A percentile compares a stretch with the other conserved stretches of the same genome.
Evolutionary conservation across 441 rosid species (phyloP).

Genomic region (Hypseocharis bilobata): DNA sequence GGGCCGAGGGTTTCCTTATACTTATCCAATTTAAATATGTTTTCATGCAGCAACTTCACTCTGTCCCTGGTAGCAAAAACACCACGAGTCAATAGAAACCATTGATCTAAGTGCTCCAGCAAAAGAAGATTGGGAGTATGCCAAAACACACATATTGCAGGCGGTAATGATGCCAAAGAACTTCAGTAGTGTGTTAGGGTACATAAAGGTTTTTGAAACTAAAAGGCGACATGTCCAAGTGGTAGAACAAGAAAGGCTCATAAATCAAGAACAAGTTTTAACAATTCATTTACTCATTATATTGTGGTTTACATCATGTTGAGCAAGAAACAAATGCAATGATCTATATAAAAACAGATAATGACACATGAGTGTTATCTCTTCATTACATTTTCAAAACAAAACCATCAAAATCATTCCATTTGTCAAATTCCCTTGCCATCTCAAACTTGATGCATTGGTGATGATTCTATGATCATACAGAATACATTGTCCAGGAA

Average conservation of each 20-base stretch:
- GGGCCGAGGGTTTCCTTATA: conserved; percentile 28
- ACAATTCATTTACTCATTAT: not conserved
- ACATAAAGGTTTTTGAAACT: not conserved
- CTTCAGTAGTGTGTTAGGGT: not conserved
- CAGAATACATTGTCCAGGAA: not conserved
- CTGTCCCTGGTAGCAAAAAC: conserved; percentile 33
- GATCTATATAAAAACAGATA: not conserved
- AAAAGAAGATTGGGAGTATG: not conserved
- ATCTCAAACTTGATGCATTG: not conserved
- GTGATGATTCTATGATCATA: not conserved
- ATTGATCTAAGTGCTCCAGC: not conserved
- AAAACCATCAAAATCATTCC: not conserved
- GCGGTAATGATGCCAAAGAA: not conserved
- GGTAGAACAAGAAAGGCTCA: not conserved
- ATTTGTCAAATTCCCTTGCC: not conserved
- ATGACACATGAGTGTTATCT: not conserved
- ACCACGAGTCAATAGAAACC: conserved; percentile 11
- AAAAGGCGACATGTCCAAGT: not conserved
- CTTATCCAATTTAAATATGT: conserved; percentile 34
- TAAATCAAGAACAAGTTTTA: not conserved
- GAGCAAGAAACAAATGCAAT: conserved; percentile 2
- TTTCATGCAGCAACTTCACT: conserved; percentile 30
- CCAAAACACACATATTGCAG: not conserved
- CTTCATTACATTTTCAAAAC: not conserved
- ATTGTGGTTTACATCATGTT: not conserved